These are phyloP conservation scores for Saccharum officinarum DNA, from an alignment of 176 grass and related monocot species.

Conservation along the genomic window DNA sequence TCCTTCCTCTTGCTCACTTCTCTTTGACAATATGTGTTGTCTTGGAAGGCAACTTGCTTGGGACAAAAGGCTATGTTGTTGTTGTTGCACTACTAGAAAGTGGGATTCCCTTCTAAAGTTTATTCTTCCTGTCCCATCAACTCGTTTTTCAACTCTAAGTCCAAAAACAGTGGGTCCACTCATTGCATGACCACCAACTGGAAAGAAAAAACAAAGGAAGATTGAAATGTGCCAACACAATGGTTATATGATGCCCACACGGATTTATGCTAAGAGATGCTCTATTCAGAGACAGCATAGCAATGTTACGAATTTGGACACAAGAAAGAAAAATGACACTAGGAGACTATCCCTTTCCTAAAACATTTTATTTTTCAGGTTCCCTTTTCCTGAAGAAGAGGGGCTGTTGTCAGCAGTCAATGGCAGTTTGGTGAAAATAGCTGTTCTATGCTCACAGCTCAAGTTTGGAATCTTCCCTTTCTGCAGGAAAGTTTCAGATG, in stretches of 20 bases:
- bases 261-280: background rate
- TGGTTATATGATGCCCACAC: conserved; percentile 10
- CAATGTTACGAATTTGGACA: conserved; percentile 14
- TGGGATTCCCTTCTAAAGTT: conserved; percentile 50
- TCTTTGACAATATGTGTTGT: conserved; percentile 35
- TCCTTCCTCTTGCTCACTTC: conserved; percentile 23
- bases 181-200: conserved; percentile 31
- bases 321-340: conserved; percentile 15
- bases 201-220: conserved; percentile 16
- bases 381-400: conserved; percentile 13
- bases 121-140: conserved; percentile 45
- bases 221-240: conserved; percentile 19
- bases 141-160: conserved; percentile 41
- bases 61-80: no score
- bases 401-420: background rate
- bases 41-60: conserved; percentile 19
- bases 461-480: conserved; percentile 55
- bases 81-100: conserved; percentile 33
- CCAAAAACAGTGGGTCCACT: conserved; percentile 25
- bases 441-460: conserved; percentile 37
- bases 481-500: conserved; percentile 29
- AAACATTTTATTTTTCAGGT: conserved; percentile 5
- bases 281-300: conserved; percentile 5
- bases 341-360: conserved; percentile 1
- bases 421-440: conserved; percentile 16